Conservation (phyloP, 345 rosid genomes). For the Lepidium didymum region DNA sequence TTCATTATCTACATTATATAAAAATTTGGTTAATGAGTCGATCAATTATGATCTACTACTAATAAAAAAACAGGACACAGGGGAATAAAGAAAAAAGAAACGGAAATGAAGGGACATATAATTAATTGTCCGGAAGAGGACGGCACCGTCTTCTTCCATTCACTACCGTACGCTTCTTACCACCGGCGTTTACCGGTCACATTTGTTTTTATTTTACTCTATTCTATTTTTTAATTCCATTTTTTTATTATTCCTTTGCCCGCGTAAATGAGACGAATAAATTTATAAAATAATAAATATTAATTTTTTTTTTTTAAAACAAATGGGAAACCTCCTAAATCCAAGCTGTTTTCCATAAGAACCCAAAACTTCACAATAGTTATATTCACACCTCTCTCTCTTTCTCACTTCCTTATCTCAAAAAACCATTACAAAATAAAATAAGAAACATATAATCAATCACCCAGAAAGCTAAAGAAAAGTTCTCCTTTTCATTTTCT, state of each 20-base stretch:
- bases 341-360: conserved; percentile 64
- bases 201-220: not conserved
- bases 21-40: too few species aligned
- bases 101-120: conserved; percentile 14
- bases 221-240: not conserved
- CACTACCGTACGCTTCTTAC: conserved; percentile 23
- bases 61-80: too few species aligned
- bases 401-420: conserved; percentile 25
- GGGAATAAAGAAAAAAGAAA: not conserved
- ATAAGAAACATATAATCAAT: conserved; percentile 17
- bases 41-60: too few species aligned
- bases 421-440: too few species aligned
- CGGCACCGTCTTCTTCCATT: conserved; percentile 38
- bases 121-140: conserved; percentile 43
- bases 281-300: not conserved
- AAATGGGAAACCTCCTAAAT: conserved; percentile 49
- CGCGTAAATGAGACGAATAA: conserved; percentile 18
- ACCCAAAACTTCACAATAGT: conserved; percentile 27
- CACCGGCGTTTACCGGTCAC: conserved; percentile 71
- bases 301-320: too few species aligned
- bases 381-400: conserved; percentile 45
- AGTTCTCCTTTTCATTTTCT: conserved; percentile 6
- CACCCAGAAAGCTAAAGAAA: conserved; percentile 24
- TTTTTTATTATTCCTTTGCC: conserved; percentile 9
- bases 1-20: too few species aligned